phyloP scores from a whole-genome alignment of 352 stramenopile genomes.

The Pythium sukuiense region DNA sequence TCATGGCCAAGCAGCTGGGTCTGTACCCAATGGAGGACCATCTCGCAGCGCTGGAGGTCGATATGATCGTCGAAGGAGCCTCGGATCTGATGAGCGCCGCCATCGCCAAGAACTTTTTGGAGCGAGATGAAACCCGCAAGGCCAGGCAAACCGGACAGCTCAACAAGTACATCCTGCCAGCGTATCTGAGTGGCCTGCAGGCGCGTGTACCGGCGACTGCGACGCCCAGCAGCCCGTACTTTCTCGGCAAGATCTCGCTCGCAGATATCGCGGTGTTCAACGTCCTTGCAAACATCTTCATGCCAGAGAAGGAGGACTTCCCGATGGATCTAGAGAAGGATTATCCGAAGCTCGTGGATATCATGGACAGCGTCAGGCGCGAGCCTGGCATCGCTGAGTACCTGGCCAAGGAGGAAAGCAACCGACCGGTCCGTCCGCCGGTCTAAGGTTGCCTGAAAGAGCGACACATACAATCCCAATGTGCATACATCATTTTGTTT shows the following conservation, averaged over 20 bases:
- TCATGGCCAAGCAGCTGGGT: slow-evolving; percentile 38
- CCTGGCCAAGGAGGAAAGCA: slow-evolving; percentile 18
- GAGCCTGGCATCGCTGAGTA: slow-evolving; percentile 27
- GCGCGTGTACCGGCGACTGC: slow-evolving; percentile 12
- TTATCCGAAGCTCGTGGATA: slow-evolving; percentile 31
- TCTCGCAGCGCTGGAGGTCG: slow-evolving; percentile 33
- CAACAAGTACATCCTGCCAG: slow-evolving; percentile 35
- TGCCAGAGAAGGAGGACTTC: slow-evolving; percentile 29
- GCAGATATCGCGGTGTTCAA: slow-evolving; percentile 44
- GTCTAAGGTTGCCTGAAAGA: slow-evolving; percentile 4
- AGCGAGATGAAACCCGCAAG: slow-evolving; percentile 30
- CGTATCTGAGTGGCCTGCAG: slow-evolving; percentile 29
- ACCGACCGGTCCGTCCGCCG: slow-evolving; percentile 19
- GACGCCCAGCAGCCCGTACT: slow-evolving; percentile 23
- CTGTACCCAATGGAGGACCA: slow-evolving; percentile 36
- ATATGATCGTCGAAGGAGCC: slow-evolving; percentile 37
- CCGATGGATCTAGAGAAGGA: slow-evolving; percentile 30
- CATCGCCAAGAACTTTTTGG: slow-evolving; percentile 30
- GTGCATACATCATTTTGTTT: background rate
- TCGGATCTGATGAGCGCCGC: slow-evolving; percentile 30
- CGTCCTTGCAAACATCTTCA: slow-evolving; percentile 35
- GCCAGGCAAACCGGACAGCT: slow-evolving; percentile 30
- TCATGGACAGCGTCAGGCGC: slow-evolving; percentile 20
- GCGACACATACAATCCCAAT: background rate
- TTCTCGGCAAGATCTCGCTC: slow-evolving; percentile 37